Evolutionary conservation across 139 green algal species (phyloP).

Genomic region (Tetradesmus obliquus): DNA sequence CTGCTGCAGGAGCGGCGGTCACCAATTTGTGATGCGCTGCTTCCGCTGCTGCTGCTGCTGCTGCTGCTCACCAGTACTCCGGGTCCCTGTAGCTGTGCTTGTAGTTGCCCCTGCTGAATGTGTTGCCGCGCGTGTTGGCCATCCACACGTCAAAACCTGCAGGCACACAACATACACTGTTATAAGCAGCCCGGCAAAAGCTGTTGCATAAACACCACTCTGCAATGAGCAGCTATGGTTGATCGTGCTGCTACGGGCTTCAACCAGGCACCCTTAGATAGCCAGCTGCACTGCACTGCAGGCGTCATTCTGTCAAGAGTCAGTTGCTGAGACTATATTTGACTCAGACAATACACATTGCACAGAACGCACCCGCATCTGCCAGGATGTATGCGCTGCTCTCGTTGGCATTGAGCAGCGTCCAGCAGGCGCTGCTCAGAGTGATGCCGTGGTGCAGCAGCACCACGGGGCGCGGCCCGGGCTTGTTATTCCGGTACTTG

Average conservation of each 20-base stretch:
- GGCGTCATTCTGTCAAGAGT: too few relatives aligned
- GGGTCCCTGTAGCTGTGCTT: slow-evolving; percentile 28
- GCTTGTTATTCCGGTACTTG: background rate
- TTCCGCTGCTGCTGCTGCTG: slow-evolving; percentile 51
- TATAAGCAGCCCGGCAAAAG: too few relatives aligned
- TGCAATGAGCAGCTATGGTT: too few relatives aligned
- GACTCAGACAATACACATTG: too few relatives aligned
- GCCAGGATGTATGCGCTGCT: slow-evolving; percentile 83
- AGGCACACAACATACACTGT: background rate
- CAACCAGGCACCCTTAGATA: too few relatives aligned
- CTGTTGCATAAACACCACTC: too few relatives aligned
- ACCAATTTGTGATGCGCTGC: background rate
- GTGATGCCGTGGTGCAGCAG: slow-evolving; percentile 52
- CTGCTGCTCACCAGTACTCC: slow-evolving; percentile 49
- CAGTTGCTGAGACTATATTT: background rate
- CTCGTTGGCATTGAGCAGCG: slow-evolving; percentile 68
- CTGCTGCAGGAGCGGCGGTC: background rate
- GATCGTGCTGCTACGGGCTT: too few relatives aligned
- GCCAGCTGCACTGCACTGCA: too few relatives aligned
- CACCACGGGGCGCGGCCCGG: background rate
- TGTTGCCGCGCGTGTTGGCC: slow-evolving; percentile 72
- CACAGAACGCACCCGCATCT: slow-evolving; percentile 58
- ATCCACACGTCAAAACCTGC: slow-evolving; percentile 78
- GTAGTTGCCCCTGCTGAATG: slow-evolving; percentile 53
- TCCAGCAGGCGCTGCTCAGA: slow-evolving; percentile 74